Percentiles rank a stretch among this genome's conserved stretches.
phyloP scores from a whole-genome alignment of 179 eudicot species.

The Camellia oleifera region DNA sequence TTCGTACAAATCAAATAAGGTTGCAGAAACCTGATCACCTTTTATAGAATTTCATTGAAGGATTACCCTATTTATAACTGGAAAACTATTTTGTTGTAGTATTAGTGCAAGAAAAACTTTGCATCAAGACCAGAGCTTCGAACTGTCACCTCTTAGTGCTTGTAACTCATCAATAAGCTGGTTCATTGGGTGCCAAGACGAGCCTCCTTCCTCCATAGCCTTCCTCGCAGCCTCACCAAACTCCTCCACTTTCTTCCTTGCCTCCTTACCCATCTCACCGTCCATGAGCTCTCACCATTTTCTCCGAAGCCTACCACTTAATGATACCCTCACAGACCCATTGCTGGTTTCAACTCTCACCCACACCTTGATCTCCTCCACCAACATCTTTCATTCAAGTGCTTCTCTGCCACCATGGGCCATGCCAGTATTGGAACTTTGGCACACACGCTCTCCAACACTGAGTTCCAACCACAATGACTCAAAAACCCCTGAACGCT shows the following conservation, averaged over 20 bases:
- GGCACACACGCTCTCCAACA: conserved; percentile 30
- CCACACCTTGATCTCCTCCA: conserved; percentile 33
- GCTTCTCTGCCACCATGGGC: conserved; percentile 43
- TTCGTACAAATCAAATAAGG: too few species aligned
- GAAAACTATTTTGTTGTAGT: too few species aligned
- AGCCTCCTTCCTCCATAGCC: conserved; percentile 49
- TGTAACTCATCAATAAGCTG: not conserved
- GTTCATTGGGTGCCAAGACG: conserved; percentile 33
- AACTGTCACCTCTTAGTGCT: not conserved
- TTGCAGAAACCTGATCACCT: too few species aligned
- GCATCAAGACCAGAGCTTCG: not conserved
- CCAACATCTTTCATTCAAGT: conserved; percentile 34
- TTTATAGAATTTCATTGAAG: too few species aligned
- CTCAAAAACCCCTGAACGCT: conserved; percentile 31
- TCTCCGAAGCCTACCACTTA: conserved; percentile 25
- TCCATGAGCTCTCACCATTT: conserved; percentile 45
- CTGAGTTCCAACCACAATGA: conserved; percentile 47
- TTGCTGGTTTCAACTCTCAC: conserved; percentile 25
- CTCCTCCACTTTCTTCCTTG: conserved; percentile 31
- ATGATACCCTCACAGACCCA: conserved; percentile 32
- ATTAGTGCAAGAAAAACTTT: too few species aligned
- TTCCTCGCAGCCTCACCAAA: conserved; percentile 31
- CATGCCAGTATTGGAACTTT: conserved; percentile 31
- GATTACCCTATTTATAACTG: too few species aligned
- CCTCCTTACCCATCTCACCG: conserved; percentile 36